A percentile compares a stretch with the other conserved stretches of the same genome.
phyloP scores from a whole-genome alignment of 257 asterid species.

The Echites panduratus region DNA sequence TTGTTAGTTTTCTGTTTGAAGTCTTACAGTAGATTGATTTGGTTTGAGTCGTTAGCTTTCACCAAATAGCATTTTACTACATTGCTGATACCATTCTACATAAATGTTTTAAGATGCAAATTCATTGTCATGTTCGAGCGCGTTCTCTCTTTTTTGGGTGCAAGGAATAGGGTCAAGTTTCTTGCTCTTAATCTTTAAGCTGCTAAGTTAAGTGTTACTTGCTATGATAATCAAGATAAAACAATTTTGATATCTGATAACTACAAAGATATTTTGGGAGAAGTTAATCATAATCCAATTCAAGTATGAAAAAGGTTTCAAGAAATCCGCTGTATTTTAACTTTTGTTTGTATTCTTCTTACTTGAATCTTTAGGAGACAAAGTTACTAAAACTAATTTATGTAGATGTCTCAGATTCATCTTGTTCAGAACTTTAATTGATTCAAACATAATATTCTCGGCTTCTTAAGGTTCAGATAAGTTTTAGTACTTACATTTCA shows the following conservation, averaged over 20 bases:
- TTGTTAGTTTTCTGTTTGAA: not conserved
- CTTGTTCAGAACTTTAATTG: not conserved
- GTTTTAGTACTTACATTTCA: not conserved
- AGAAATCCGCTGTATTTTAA: not conserved
- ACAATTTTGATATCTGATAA: not conserved
- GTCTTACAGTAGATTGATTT: not conserved
- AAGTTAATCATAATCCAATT: not conserved
- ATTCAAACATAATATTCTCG: not conserved
- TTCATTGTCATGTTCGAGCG: not conserved
- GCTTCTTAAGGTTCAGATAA: not conserved
- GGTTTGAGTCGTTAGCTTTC: not conserved
- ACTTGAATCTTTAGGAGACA: not conserved
- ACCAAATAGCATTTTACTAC: not conserved
- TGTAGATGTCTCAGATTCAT: not conserved
- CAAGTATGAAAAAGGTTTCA: not conserved
- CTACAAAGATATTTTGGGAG: not conserved
- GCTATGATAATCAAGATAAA: not conserved
- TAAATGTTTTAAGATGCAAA: not conserved
- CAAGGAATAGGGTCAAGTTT: not conserved
- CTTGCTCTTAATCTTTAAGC: not conserved
- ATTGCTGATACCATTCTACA: not conserved
- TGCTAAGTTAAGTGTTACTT: not conserved
- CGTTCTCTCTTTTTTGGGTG: not conserved
- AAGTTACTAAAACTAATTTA: not conserved
- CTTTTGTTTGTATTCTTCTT: not conserved